Percentiles rank a stretch among this genome's conserved stretches.
phyloP scores from a whole-genome alignment of 2,329 filamentous ascomycete species.

The Fusarium compactum region DNA sequence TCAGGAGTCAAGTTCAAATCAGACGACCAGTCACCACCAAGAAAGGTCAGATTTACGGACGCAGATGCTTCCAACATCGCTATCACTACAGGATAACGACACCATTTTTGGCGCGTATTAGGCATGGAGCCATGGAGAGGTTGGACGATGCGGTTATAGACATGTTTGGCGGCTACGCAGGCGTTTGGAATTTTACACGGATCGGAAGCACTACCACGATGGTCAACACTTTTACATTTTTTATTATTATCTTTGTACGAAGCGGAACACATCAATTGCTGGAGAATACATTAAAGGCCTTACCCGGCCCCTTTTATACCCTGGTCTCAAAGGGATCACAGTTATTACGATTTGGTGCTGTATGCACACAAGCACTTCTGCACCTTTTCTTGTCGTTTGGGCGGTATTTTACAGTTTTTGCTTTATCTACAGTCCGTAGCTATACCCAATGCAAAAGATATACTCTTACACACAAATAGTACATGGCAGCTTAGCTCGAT shows the following conservation, averaged over 20 bases:
- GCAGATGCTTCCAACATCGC: slow-evolving; percentile 52
- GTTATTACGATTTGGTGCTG: slow-evolving; percentile 6
- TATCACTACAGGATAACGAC: slow-evolving; percentile 49
- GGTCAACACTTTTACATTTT: slow-evolving; percentile 5
- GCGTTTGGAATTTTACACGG: slow-evolving; percentile 29
- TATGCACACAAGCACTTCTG: slow-evolving; percentile 10
- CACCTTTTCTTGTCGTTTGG: slow-evolving; percentile 1
- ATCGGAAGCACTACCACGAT: slow-evolving; percentile 4
- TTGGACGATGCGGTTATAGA: slow-evolving; percentile 4
- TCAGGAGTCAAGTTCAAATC: slow-evolving; percentile 44
- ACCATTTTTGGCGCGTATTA: background rate
- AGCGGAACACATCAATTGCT: slow-evolving; percentile 10
- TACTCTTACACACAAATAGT: slow-evolving; percentile 44
- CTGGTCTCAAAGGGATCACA: slow-evolving; percentile 26
- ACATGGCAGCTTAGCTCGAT: slow-evolving; percentile 27
- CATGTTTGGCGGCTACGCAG: slow-evolving; percentile 18
- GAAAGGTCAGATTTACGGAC: slow-evolving; percentile 58
- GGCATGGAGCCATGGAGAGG: background rate
- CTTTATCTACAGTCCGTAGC: slow-evolving; percentile 13
- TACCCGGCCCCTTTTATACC: slow-evolving; percentile 32
- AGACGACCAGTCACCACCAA: slow-evolving; percentile 34
- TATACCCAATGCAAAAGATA: slow-evolving; percentile 31
- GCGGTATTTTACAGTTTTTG: slow-evolving; percentile 14
- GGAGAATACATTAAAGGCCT: slow-evolving; percentile 29
- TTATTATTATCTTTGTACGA: slow-evolving; percentile 2